Base-by-base conservation (phyloP, 2,329 filamentous ascomycete species). In the Zasmidium cellare region DNA sequence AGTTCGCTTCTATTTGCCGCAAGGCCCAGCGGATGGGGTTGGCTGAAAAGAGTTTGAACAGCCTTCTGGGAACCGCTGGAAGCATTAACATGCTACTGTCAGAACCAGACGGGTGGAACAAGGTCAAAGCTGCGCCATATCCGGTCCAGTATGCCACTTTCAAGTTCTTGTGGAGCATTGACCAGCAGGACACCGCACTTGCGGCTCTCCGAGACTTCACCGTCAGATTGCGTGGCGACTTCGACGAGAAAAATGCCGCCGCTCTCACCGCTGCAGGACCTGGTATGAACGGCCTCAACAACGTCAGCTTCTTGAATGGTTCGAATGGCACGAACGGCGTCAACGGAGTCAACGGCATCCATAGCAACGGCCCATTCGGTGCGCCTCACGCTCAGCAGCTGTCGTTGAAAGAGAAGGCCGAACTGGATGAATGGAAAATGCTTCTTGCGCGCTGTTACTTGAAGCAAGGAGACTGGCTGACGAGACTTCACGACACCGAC, bases 1-100 rank as follows among this genome's bases (percentile, higher is more conserved):
- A 99, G 73, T 99, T 97, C 73, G 91, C 94, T 69, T 99, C 97
- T 69, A 85, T 99, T 5, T 99, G 96, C 75, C 90, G 96, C 69
- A 99, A 99, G 75, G 96, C 93, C 46, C 90, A 91, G 57, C 89
- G 94, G 25, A 92, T 93, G 82, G 93, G 94, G 9, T 84, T 99
- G 50, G 94, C 94, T 0, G 94, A 99, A 77, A 96, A 96, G 77
- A 96, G 92, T 11, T 79, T 99, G 53, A 92, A 94, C 72, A 91
- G 91, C 60, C 81, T 99, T n/a, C 88, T 97, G 56, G 89, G 88
- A 24, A 67, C 72, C 22, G 81, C 84, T 19, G 80, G 83, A 31
- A 79, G 89, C 19, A 84, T 88, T 59, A 64, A 63, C n/a, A 70
- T 55, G n/a, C 51, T 66, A 19, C 54, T 58, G 12, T 56, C 64